A percentile compares a stretch with the other conserved stretches of the same genome.
Conservation (phyloP, 2,329 filamentous ascomycete species). For the Chalaropsis ovoidea region DNA sequence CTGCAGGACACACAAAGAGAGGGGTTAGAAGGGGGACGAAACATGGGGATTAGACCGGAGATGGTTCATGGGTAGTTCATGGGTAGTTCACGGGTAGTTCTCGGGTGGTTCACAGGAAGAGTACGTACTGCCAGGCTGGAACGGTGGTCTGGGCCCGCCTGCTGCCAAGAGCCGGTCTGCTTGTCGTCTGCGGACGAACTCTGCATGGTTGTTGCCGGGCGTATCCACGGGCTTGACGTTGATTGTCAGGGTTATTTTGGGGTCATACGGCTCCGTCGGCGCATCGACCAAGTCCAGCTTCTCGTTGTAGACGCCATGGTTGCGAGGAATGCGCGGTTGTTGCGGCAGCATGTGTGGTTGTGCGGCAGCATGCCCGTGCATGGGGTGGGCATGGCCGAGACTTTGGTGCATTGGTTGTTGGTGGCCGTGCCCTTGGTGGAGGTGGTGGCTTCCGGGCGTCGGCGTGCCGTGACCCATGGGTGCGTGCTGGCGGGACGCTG, state of each 20-base stretch:
- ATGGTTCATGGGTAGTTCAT: not conserved
- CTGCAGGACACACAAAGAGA: slow-evolving; percentile 28
- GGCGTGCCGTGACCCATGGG: slow-evolving; percentile 12
- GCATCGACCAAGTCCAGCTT: slow-evolving; percentile 23
- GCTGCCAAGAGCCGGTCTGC: slow-evolving; percentile 34
- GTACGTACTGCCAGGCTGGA: slow-evolving; percentile 53
- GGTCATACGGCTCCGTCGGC: slow-evolving; percentile 47
- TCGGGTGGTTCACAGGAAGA: not conserved
- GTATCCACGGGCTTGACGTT: slow-evolving; percentile 63
- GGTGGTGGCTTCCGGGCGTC: slow-evolving; percentile 2
- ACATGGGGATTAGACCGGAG: not conserved
- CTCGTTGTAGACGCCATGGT: slow-evolving; percentile 23
- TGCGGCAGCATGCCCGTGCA: slow-evolving; percentile 5
- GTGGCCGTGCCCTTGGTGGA: not conserved
- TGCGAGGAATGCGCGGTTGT: slow-evolving; percentile 40
- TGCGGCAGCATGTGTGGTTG: slow-evolving; percentile 20
- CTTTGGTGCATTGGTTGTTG: slow-evolving; percentile 20
- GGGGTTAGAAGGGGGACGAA: not conserved
- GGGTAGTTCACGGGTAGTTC: no score
- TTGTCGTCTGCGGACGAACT: slow-evolving; percentile 46
- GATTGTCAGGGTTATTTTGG: slow-evolving; percentile 31
- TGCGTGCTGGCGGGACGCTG: not conserved
- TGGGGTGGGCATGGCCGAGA: slow-evolving; percentile 30
- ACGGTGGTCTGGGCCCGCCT: slow-evolving; percentile 38
- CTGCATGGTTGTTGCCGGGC: slow-evolving; percentile 60